Evolutionary conservation across 75 land plant genomes (phyloP), one percentile per base, ranked within the genome.

Genomic region (Chamaecyparis obtusa): DNA sequence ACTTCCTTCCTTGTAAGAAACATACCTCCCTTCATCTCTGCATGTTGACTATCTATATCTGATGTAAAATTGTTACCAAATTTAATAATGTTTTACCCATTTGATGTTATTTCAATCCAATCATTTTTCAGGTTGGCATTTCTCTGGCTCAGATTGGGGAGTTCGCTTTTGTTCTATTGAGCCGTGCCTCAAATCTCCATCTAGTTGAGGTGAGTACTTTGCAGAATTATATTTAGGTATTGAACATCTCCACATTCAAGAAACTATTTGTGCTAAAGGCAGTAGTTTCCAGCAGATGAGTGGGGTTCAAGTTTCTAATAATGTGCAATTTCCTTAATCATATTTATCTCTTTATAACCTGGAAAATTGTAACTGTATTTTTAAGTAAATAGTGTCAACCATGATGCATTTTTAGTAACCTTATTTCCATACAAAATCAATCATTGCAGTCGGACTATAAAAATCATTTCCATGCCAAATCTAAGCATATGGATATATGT

Each of bases 121-220:
- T 64, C 10, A 69, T 89, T 85, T 83, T 90, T 55, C 86, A 97
- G 99, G 99, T 97, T 90, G 99, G 99, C 24, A 97, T 98, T 94
- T 98, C 99, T 44, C 87, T 98, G 49, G 99, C 99, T 41, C 99
- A 98, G 91, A 97, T 98, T 91, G 99, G 99, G 84, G 99, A 98
- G 87, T 98, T 98, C 87, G 99, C 99, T 78, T 98, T 98, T 93
- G 98, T 98, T 83, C 97, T 98, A 86, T 92, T 98, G 11, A 98
- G 99, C 83, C 99, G 99, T 83, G 99, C 99, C 72, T 97, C 99
- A 32, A 97, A 98, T 90, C 95, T 97, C 86, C 95, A 97, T 88
- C 92, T 98, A 37, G 91, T 98, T 80, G 95, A 97, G 99, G 99
- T 96, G 57, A 15, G 88, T 84, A 4, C 44, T 44, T 83, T 24